Base-by-base conservation (phyloP, 2,329 filamentous ascomycete species). In the Thelonectria discophora region DNA sequence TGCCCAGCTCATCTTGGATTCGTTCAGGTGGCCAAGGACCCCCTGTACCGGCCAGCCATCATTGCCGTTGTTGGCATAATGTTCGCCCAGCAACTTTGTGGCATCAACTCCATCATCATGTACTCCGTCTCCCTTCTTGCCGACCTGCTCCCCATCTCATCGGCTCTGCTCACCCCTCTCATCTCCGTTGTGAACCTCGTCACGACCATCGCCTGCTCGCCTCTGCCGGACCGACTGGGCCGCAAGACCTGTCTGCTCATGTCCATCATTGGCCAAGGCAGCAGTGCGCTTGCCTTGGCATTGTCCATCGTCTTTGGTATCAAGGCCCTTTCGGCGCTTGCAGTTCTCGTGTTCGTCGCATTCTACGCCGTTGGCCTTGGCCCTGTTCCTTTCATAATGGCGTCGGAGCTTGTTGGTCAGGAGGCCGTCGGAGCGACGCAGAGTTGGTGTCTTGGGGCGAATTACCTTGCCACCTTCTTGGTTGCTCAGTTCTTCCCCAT, bases 31-130 rank as follows among this genome's bases (percentile, higher is more conserved):
- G 76, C 93, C 40, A 83, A 80, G 21, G 86, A 94, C 68, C 84
- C 88, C 0, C 79, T 86, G 9, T 91, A 91, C 70, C 86, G 89
- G 3, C 89, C 88, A 0, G 90, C 90, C 54, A 89, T 96, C 55
- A 83, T 95, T 62, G 93, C 94, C 5, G 92, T 97, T 3, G 85
- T 97, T 12, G 93, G 92, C 1, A 89, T 97, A 68, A 97, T 98
- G 94, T 84, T 94, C 60, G 90, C 92, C 1, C 95, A 98, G 75
- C 95, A 99, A 76, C 83, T 97, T 39, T 94, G 91, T 60, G 94
- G 93, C 48, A 94, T 98, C 80, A 98, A 99, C 84, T 94, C 91
- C 60, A 94, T 98, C 73, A 91, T 98, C 78, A 97, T 99, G 94
- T 99, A 99, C 78, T 97, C 94, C 2, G 95, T 98, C 6, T 93